These are phyloP conservation scores for Penicillium sp. DNA, from an alignment of 2,329 filamentous ascomycete species.

Conservation along the genomic window DNA sequence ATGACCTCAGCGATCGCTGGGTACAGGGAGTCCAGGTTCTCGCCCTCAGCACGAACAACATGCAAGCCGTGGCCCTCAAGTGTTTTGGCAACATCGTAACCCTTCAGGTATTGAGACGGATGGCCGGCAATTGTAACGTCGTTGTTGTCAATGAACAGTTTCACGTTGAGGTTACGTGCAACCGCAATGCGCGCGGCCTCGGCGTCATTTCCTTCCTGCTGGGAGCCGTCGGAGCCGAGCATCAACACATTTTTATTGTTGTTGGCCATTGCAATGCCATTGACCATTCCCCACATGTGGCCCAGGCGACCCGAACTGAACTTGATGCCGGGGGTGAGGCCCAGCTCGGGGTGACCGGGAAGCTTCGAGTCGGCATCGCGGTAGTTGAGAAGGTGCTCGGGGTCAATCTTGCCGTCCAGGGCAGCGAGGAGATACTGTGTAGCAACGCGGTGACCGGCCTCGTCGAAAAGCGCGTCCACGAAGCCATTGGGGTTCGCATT, in stretches of 20 bases:
- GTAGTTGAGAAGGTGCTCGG: slow-evolving; percentile 46
- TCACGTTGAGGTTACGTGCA: slow-evolving; percentile 40
- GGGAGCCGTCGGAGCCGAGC: slow-evolving; percentile 45
- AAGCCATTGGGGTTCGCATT: slow-evolving; percentile 36
- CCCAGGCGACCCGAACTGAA: slow-evolving; percentile 46
- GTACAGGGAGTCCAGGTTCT: slow-evolving; percentile 42
- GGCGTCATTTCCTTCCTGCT: slow-evolving; percentile 47
- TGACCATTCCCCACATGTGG: slow-evolving; percentile 45
- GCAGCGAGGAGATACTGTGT: slow-evolving; percentile 45
- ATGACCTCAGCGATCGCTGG: slow-evolving; percentile 35
- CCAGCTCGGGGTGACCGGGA: slow-evolving; percentile 44
- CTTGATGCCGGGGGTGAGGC: slow-evolving; percentile 42
- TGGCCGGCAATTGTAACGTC: slow-evolving; percentile 47
- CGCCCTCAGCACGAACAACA: slow-evolving; percentile 39
- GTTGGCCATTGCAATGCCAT: slow-evolving; percentile 43
- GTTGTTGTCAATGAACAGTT: slow-evolving; percentile 45
- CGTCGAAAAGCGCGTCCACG: slow-evolving; percentile 41
- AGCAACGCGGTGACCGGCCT: slow-evolving; percentile 45
- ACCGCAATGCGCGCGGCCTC: slow-evolving; percentile 44
- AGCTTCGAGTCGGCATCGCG: slow-evolving; percentile 45
- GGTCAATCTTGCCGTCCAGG: slow-evolving; percentile 39
- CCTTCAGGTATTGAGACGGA: slow-evolving; percentile 43
- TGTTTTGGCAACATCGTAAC: slow-evolving; percentile 36
- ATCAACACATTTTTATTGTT: slow-evolving; percentile 40
- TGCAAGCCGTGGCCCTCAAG: slow-evolving; percentile 42